Evolutionary conservation across 371 early-diverging fungal species (phyloP).

Genomic region (Batrachochytrium dendrobatidis): DNA sequence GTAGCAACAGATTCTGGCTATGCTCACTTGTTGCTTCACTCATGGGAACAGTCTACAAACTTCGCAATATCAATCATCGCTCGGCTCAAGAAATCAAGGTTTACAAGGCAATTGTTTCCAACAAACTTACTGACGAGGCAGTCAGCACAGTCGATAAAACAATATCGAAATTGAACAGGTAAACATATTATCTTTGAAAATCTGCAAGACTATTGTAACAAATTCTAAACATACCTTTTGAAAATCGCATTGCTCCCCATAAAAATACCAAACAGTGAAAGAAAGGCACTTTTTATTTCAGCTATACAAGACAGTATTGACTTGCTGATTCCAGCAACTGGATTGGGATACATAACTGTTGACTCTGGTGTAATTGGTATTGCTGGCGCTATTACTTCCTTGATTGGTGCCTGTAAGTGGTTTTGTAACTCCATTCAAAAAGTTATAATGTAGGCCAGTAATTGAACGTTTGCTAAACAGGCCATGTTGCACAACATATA

Average conservation of each 20-base stretch:
- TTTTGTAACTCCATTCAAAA: neutral
- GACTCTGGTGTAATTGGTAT: constrained; percentile 35
- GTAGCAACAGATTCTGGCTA: constrained; percentile 31
- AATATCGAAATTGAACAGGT: no score
- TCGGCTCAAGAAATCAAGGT: constrained; percentile 20
- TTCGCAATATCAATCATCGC: constrained; percentile 20
- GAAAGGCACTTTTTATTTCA: neutral
- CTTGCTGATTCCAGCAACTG: constrained; percentile 29
- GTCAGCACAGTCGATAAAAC: no score
- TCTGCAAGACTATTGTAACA: no score
- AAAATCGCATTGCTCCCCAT: no score
- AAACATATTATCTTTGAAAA: no score
- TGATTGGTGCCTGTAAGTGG: constrained; percentile 30
- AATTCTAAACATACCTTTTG: no score
- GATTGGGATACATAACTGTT: constrained; percentile 25
- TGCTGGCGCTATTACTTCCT: constrained; percentile 31
- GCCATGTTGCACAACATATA: no score
- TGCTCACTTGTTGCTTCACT: constrained; percentile 23
- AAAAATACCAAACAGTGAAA: no score
- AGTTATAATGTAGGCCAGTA: no score
- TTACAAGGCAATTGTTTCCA: constrained; percentile 1
- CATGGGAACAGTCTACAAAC: constrained; percentile 26
- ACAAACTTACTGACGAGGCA: no score
- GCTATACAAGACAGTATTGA: constrained; percentile 32
- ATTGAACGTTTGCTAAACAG: no score